Base-by-base conservation (phyloP, 2,329 filamentous ascomycete genomes). In the Talaromyces sp. region DNA sequence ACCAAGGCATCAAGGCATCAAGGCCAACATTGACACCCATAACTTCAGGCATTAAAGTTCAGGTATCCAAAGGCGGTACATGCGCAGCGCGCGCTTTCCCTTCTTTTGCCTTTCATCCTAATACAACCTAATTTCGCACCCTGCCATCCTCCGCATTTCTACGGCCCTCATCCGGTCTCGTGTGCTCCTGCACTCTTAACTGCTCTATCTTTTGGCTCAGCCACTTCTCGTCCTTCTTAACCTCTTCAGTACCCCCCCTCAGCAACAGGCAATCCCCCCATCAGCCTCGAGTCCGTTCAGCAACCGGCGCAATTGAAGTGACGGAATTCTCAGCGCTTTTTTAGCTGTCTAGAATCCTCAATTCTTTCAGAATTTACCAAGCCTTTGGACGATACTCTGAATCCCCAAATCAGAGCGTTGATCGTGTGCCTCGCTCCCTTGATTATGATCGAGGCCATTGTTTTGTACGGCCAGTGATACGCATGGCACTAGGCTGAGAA, bases 401-500 rank as follows among this genome's bases (percentile, higher is more conserved):
- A 10, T 8, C 13, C 16, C 35, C 17, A 35, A 54, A 49, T 47
- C 17, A n/a, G 36, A 47, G 37, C 20, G 24, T 20, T 20, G 48
- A 43, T 51, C 7, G 37, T 50, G 50, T 52, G 44, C 55, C 46
- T 37, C 46, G 49, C 29, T 61, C 51, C 32, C 41, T 56, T 55
- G 61, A 64, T 62, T 64, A 64, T 64, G 62, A 57, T 48, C 58
- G 52, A 47, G 59, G 52, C 54, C 33, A 43, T 59, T 52, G 46
- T 42, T 48, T 49, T 53, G 37, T 39, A 57, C 49, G 52, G 58
- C 50, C 53, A 59, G 44, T 60, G 58, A 61, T 59, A 62, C 65
- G 59, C 48, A 70, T 69, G 67, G 64, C 65, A 62, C 47, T 57
- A 43, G 55, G 51, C 48, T 65, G 56, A 68, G 57, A 53, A 47